Conservation (phyloP, 768 basidiomycete genomes). For the Trametes villosa region DNA sequence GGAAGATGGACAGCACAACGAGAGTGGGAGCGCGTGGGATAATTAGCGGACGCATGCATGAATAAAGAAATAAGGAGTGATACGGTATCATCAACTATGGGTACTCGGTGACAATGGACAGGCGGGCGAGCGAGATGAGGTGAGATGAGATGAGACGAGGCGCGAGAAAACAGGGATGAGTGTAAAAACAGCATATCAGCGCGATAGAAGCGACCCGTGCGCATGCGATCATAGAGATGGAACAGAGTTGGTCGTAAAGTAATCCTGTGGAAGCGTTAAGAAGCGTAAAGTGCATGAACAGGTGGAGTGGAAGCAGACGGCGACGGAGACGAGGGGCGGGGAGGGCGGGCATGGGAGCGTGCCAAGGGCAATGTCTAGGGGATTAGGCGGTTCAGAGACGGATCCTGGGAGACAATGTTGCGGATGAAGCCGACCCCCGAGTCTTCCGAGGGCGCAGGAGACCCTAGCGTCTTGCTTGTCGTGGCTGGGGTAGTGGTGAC, state of each 20-base stretch:
- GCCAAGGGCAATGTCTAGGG: slow-evolving; percentile 27
- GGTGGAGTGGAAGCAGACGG: slow-evolving; percentile 3
- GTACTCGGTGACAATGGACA: slow-evolving; percentile 34
- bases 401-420: slow-evolving; percentile 78
- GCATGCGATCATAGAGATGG: slow-evolving; percentile 27
- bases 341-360: slow-evolving; percentile 1
- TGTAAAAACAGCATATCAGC: slow-evolving; percentile 34
- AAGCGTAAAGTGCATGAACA: slow-evolving; percentile 24
- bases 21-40: slow-evolving; percentile 22
- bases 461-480: slow-evolving; percentile 54
- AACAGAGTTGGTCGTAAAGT: slow-evolving; percentile 33
- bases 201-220: slow-evolving; percentile 25
- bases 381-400: slow-evolving; percentile 53
- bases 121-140: slow-evolving; percentile 1
- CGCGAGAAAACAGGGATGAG: background rate
- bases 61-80: slow-evolving; percentile 34
- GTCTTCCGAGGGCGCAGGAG: slow-evolving; percentile 79
- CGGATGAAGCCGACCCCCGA: slow-evolving; percentile 86
- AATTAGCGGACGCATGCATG: slow-evolving; percentile 28
- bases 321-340: slow-evolving; percentile 5
- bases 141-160: slow-evolving; percentile 1
- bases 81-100: slow-evolving; percentile 38
- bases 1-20: slow-evolving; percentile 32
- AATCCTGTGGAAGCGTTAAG: slow-evolving; percentile 31
- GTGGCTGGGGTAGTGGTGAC: slow-evolving; percentile 37